Conservation (phyloP, 192 early-diverging fungal species). For the Coemansia biformis region DNA sequence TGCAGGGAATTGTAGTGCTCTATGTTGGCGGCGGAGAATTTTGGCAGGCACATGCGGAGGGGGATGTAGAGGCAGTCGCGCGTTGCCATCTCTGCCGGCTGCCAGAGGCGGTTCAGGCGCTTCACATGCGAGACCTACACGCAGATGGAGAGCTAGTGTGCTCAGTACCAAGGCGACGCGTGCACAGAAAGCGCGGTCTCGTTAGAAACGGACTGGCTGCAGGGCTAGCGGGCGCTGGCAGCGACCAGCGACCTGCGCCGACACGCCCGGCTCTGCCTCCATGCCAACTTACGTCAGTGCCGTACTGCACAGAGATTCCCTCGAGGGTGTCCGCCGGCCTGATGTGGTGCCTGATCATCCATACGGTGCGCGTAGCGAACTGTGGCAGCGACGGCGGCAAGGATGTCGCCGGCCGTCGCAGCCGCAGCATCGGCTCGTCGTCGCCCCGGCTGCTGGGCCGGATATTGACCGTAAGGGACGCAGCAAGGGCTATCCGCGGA, state of each 20-base stretch:
- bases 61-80: slow-evolving; percentile 41
- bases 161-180: too few relatives aligned
- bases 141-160: too few relatives aligned
- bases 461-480: too few relatives aligned
- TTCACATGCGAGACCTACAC: slow-evolving; percentile 36
- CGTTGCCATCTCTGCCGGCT: slow-evolving; percentile 30
- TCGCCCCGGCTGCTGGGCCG: too few relatives aligned
- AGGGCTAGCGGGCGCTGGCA: too few relatives aligned
- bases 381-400: slow-evolving; percentile 1
- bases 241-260: too few relatives aligned
- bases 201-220: too few relatives aligned
- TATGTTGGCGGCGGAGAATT: slow-evolving; percentile 21
- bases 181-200: too few relatives aligned
- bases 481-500: too few relatives aligned
- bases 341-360: slow-evolving; percentile 35
- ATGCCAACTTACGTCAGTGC: slow-evolving; percentile 27
- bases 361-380: slow-evolving; percentile 21
- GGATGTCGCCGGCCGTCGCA: neutral
- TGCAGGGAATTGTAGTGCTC: slow-evolving; percentile 18
- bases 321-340: slow-evolving; percentile 22
- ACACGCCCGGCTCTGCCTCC: too few relatives aligned
- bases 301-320: slow-evolving; percentile 36
- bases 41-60: slow-evolving; percentile 35
- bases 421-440: too few relatives aligned
- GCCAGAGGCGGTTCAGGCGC: slow-evolving; percentile 46